phyloP scores from a whole-genome alignment of 306 rosid species.

The Pyrus communis region DNA sequence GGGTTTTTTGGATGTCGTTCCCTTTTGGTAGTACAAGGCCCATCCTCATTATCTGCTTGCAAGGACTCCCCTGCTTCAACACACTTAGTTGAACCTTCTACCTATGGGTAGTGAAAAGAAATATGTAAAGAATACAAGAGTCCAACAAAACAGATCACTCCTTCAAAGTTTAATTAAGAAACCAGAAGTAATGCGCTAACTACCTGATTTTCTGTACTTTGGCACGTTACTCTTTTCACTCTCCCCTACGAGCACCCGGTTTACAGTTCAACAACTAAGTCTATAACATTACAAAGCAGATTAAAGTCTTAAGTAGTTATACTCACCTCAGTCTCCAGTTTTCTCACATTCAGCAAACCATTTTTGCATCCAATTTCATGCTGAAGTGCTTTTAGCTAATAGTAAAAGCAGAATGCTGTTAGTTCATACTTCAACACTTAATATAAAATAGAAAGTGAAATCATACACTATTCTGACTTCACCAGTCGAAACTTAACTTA shows the following conservation, averaged over 20 bases:
- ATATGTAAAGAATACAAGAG: background rate
- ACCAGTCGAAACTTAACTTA: constrained; percentile 31
- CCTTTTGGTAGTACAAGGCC: constrained; percentile 26
- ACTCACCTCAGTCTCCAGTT: constrained; percentile 47
- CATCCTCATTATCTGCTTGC: constrained; percentile 17
- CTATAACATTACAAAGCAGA: constrained; percentile 4
- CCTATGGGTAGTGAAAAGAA: constrained; percentile 26
- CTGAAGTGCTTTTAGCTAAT: constrained; percentile 58
- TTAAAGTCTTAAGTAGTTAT: constrained; percentile 10
- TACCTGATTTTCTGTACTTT: constrained; percentile 34
- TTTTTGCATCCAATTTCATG: constrained; percentile 71
- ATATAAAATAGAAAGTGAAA: background rate
- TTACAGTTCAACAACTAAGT: constrained; percentile 14
- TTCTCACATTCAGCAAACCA: constrained; percentile 44
- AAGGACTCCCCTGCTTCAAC: constrained; percentile 30
- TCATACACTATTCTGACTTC: constrained; percentile 13
- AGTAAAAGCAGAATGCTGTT: constrained; percentile 9
- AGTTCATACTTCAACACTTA: background rate
- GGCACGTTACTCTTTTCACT: constrained; percentile 16
- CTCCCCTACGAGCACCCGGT: constrained; percentile 26
- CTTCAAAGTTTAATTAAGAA: constrained; percentile 1
- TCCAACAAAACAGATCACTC: constrained; percentile 2
- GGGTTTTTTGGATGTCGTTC: constrained; percentile 37
- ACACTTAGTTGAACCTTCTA: constrained; percentile 16
- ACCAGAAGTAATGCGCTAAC: background rate